Base-by-base conservation (phyloP, 1,139 yeast genomes). In the Debaryomyces udenii region DNA sequence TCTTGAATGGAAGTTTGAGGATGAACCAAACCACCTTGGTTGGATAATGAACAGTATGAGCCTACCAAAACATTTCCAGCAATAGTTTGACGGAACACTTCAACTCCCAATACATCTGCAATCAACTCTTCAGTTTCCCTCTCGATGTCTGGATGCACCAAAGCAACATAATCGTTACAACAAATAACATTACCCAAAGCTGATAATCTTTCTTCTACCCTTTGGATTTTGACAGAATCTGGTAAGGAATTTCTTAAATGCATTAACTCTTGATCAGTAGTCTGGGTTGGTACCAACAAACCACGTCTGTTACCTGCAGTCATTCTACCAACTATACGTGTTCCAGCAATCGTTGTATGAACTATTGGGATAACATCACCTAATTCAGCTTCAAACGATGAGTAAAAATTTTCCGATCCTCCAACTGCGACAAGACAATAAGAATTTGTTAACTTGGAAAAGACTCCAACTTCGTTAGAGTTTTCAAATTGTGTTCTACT, bases 291-390 rank as follows among this genome's bases (percentile, higher is more conserved):
- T 13, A 94, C 99, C 44, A 94, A 78, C 51, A 94, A 74, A 31
- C 99, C 99, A 64, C 98, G 81, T 75, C 99, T 84, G 77, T 94
- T 94, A 59, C 99, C 99, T 31, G 97, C 97, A 31, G 96, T 87
- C 96, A 94, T 87, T 66, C 99, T 81, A 53, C 99, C 99, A 47
- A 94, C 88, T 52, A 94, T 94, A 70, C 99, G 86, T 55, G 96
- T 90, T 53, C 99, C 99, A 33, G 97, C 97, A 57, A 94, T 93
- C 48, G 99, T 93, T 43, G 98, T 88, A 63, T 93, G 97, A 49
- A 89, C 94, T 58, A 93, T 90, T 44, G 99, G 99, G 48, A 94
- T 83, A 45, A 89, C 91, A 68, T 91, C 98, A 47, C 97, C 97
- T 51, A 94, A 76, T 68, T 93, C 97, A 43, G 96, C 96, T 74